Evolutionary conservation across 2,329 filamentous ascomycete species (phyloP), one percentile per base, ranked within the genome.

Genomic region (Macrophomina phaseolina): DNA sequence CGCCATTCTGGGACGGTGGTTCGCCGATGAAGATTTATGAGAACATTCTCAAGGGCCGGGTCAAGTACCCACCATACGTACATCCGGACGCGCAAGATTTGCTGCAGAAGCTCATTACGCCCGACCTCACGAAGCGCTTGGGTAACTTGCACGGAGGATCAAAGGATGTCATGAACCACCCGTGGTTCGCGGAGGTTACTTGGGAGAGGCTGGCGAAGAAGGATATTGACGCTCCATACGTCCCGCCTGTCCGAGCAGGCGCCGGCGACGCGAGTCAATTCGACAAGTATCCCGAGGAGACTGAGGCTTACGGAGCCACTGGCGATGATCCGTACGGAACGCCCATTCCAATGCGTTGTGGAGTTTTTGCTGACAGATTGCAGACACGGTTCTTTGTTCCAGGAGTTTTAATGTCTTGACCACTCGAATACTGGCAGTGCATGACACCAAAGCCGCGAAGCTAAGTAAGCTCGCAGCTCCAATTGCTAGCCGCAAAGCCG

Each of bases 1-100:
- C 95, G 5, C 95, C 95, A 5, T 99, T 99, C 84, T 99, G 95
- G 94, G 95, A 99, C 79, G 92, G 92, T 73, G 95, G 94, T 65
- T 97, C 93, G 52, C 94, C 95, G 2, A 97, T 99, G 88, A 97
- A 97, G 82, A 99, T 99, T 75, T 99, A 99, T 82, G 95, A 99
- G 83, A 99, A 99, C 79, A 99, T 99, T 75, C 87, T 99, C 70
- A 94, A 93, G 76, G 95, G 94, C 68, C 90, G 91, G 73, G 92
- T 99, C 80, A 98, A 97, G 82, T 99, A 98, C 78, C 95, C 95
- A 64, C 90, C 92, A 5, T 99, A 98, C 78, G 92, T 99, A 74
- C 93, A 98, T 77, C 89, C 91, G 1, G 95, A 98, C 76, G 95
- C 95, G 0, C 93, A 97, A 77, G 92, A 98, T 78, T 85, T 99